These are phyloP conservation scores for Erythrobasidium hasegawianum DNA, from an alignment of 1,284 basidiomycete genomes.

Conservation along the genomic window DNA sequence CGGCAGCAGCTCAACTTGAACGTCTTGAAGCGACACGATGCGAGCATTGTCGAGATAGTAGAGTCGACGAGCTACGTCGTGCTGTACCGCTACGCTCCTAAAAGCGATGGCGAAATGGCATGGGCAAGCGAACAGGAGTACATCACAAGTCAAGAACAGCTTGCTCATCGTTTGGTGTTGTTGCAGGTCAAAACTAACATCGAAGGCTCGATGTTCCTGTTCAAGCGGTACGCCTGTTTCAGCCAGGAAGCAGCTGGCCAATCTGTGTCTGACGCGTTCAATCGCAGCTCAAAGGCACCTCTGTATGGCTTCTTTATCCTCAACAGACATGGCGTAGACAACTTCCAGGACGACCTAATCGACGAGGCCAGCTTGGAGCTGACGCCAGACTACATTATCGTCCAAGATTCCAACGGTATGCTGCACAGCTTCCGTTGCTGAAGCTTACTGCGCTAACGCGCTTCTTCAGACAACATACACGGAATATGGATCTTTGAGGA, in stretches of 20 bases:
- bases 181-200: slow-evolving; percentile 69
- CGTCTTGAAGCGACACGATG: slow-evolving; percentile 72
- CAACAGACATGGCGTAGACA: slow-evolving; percentile 79
- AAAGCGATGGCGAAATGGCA: slow-evolving; percentile 46
- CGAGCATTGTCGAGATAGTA: slow-evolving; percentile 71
- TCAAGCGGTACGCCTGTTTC: not conserved
- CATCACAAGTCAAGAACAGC: not conserved
- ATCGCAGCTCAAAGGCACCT: slow-evolving; percentile 51
- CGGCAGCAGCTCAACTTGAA: slow-evolving; percentile 61
- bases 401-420: slow-evolving; percentile 50
- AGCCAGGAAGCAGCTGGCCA: not conserved
- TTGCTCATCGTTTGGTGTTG: not conserved
- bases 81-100: slow-evolving; percentile 45
- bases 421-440: not conserved
- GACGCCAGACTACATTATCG: slow-evolving; percentile 61
- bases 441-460: not conserved
- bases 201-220: slow-evolving; percentile 81
- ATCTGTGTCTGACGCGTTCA: not conserved
- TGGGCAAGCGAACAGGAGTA: slow-evolving; percentile 60
- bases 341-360: slow-evolving; percentile 70
- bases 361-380: slow-evolving; percentile 72
- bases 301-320: slow-evolving; percentile 81
- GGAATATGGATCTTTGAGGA: slow-evolving; percentile 76
- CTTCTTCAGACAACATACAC: slow-evolving; percentile 54
- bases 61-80: slow-evolving; percentile 76